A percentile compares a stretch with the other conserved stretches of the same genome.
phyloP scores from a whole-genome alignment of 2,329 filamentous ascomycete genomes.

The Amylocarpus encephaloides region DNA sequence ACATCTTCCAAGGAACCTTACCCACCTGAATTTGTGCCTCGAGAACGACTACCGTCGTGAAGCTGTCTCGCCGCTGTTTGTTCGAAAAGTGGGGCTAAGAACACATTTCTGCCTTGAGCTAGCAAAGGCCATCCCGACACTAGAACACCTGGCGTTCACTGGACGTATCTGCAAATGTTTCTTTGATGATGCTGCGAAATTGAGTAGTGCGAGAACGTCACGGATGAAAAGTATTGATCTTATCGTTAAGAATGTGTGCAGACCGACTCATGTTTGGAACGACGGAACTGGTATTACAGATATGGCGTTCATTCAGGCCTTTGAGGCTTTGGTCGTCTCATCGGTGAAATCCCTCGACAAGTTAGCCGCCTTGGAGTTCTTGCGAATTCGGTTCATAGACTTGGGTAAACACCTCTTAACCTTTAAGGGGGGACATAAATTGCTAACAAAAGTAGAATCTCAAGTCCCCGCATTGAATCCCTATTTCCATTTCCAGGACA shows the following conservation, averaged over 20 bases:
- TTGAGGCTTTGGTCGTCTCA: slow-evolving; percentile 61
- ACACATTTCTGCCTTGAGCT: slow-evolving; percentile 61
- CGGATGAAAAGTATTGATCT: slow-evolving; percentile 60
- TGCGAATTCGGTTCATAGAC: slow-evolving; percentile 70
- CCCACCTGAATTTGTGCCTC: slow-evolving; percentile 59
- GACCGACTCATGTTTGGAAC: slow-evolving; percentile 43
- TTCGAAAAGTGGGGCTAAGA: slow-evolving; percentile 48
- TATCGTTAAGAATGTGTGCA: slow-evolving; percentile 69
- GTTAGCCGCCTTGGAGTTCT: slow-evolving; percentile 52
- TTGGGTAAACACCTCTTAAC: slow-evolving; percentile 42
- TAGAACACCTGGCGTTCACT: slow-evolving; percentile 67
- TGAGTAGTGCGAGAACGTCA: slow-evolving; percentile 41
- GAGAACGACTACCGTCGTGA: slow-evolving; percentile 68
- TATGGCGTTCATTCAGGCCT: slow-evolving; percentile 64
- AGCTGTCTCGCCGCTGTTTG: slow-evolving; percentile 52
- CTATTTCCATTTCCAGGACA: slow-evolving; percentile 59
- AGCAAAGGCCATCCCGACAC: slow-evolving; percentile 50
- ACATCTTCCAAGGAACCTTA: slow-evolving; percentile 50
- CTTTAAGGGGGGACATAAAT: background rate
- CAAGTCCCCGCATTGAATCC: slow-evolving; percentile 65
- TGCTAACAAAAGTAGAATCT: slow-evolving; percentile 47
- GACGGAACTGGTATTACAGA: slow-evolving; percentile 68
- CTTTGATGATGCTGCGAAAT: slow-evolving; percentile 52
- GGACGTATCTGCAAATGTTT: slow-evolving; percentile 65
- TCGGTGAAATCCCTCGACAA: slow-evolving; percentile 54